Evolutionary conservation across 2,329 filamentous ascomycete species (phyloP).

Genomic region (Aschersonia sp.): DNA sequence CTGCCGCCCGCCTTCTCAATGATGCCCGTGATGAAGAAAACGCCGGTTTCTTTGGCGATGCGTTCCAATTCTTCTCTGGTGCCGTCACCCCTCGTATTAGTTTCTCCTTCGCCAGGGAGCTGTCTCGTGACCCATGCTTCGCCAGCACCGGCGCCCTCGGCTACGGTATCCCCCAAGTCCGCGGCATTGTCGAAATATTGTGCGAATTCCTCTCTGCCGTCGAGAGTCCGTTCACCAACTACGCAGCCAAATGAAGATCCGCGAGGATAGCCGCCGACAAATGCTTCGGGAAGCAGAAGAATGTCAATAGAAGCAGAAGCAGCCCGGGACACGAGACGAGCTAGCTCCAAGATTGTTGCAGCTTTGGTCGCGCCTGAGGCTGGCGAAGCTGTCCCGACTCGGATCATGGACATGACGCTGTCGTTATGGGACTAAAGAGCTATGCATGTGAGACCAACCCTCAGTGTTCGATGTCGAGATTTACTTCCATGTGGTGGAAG

Average conservation of each 20-base stretch:
- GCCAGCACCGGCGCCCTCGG: slow-evolving; percentile 50
- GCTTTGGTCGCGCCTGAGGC: slow-evolving; percentile 31
- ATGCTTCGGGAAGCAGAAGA: slow-evolving; percentile 83
- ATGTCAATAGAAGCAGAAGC: slow-evolving; percentile 43
- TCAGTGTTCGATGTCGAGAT: no score
- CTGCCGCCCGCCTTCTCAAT: slow-evolving; percentile 73
- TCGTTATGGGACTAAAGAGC: no score
- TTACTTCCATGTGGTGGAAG: no score
- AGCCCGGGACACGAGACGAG: slow-evolving; percentile 48
- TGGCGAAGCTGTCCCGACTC: slow-evolving; percentile 42
- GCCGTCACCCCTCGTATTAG: slow-evolving; percentile 35
- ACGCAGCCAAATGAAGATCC: slow-evolving; percentile 63
- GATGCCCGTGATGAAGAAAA: slow-evolving; percentile 68
- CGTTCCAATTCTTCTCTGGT: slow-evolving; percentile 68
- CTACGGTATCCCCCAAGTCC: slow-evolving; percentile 68
- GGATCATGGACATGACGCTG: slow-evolving; percentile 18
- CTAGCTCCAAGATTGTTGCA: slow-evolving; percentile 53
- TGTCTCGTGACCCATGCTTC: slow-evolving; percentile 54
- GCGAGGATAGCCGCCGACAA: slow-evolving; percentile 81
- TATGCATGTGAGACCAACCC: no score
- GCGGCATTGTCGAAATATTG: slow-evolving; percentile 66
- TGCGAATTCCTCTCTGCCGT: slow-evolving; percentile 70
- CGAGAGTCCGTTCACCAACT: slow-evolving; percentile 52
- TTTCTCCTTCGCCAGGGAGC: slow-evolving; percentile 21
- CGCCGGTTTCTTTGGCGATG: slow-evolving; percentile 60